A percentile compares a stretch with the other conserved stretches of the same genome.
These are phyloP conservation scores for Euphorbia peplus DNA, from an alignment of 345 rosid genomes.

Conservation along the genomic window DNA sequence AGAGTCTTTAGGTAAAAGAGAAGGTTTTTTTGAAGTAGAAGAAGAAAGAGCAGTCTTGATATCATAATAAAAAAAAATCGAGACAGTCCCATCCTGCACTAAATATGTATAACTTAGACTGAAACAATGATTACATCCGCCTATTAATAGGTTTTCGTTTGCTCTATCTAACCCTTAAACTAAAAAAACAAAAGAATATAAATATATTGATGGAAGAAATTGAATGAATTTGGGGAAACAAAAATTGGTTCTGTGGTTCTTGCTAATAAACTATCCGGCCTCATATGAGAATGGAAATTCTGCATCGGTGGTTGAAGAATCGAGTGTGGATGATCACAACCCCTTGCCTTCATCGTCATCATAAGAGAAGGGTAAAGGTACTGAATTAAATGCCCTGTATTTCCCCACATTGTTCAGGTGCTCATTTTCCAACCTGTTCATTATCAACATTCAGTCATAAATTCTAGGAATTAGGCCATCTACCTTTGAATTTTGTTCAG, in stretches of 20 bases:
- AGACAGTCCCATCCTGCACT: too few relatives aligned
- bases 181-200: background rate
- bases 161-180: background rate
- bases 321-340: background rate
- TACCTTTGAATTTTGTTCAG: background rate
- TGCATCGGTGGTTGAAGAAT: too few relatives aligned
- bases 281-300: too few relatives aligned
- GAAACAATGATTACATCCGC: background rate
- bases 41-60: too few relatives aligned
- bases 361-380: slow-evolving; percentile 63
- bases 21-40: too few relatives aligned
- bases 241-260: too few relatives aligned
- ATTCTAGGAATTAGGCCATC: background rate
- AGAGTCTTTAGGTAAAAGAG: too few relatives aligned
- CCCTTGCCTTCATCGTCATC: slow-evolving; percentile 25
- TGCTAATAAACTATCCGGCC: too few relatives aligned
- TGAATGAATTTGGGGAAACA: background rate
- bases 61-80: too few relatives aligned
- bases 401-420: slow-evolving; percentile 83
- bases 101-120: too few relatives aligned
- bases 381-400: slow-evolving; percentile 72
- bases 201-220: background rate
- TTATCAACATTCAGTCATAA: too few relatives aligned
- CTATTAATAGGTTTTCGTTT: background rate
- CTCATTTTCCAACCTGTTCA: slow-evolving; percentile 76